These are phyloP conservation scores for Sugiyamaella lignohabitans DNA, from an alignment of 805 yeast species.

Conservation along the genomic window DNA sequence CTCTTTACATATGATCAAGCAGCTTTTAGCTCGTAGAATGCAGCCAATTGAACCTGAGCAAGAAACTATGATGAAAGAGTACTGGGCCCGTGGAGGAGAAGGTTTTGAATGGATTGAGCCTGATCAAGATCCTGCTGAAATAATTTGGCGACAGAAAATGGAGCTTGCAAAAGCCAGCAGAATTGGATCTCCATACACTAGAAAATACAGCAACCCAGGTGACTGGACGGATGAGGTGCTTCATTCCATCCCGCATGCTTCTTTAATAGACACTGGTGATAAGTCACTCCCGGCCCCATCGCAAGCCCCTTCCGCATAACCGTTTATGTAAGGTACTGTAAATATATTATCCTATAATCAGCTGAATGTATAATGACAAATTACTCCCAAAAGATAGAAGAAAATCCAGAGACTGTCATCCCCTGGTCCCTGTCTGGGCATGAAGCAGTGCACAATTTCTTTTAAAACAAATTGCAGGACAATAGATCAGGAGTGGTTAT, in stretches of 20 bases:
- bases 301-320: constrained; percentile 10
- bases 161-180: constrained; percentile 19
- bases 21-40: constrained; percentile 31
- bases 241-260: constrained; percentile 29
- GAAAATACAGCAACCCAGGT: constrained; percentile 9
- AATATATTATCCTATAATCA: no score
- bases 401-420: no score
- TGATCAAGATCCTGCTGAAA: constrained; percentile 80
- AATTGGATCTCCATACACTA: constrained; percentile 19
- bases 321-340: not conserved
- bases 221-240: constrained; percentile 27
- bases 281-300: constrained; percentile 5
- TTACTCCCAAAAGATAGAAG: no score
- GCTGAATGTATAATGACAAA: no score
- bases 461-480: no score
- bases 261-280: constrained; percentile 24
- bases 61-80: constrained; percentile 66
- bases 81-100: constrained; percentile 83
- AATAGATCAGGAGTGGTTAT: no score
- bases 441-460: no score
- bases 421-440: no score
- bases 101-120: constrained; percentile 89
- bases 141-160: constrained; percentile 29
- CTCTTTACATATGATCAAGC: constrained; percentile 28
- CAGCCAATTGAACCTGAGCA: constrained; percentile 47